Base-by-base conservation (phyloP, 1,139 yeast genomes). In the Hanseniaspora gamundiae region DNA sequence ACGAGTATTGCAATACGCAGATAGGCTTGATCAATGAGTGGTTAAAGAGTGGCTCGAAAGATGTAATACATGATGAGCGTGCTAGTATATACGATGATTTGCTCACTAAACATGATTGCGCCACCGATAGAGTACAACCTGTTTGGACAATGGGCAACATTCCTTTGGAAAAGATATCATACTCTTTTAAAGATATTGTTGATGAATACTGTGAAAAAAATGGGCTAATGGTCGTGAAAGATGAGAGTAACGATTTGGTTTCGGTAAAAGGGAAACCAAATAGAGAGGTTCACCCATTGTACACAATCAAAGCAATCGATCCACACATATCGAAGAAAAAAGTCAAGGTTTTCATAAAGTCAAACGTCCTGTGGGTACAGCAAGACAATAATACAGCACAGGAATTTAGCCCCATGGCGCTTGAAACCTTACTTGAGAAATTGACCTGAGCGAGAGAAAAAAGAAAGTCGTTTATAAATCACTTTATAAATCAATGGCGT, bases 161-260 rank as follows among this genome's bases (percentile, higher is more conserved):
- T 11, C 67, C 70, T 2, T 39, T 54, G 20, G 53, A 60, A 10
- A 58, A 54, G 30, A 51, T 63, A 1, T 53, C 51, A 16, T 51
- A 63, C 16, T 59, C 75, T 0, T 71, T 73, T 53, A 70, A 65
- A 47, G 77, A 74, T 26, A 70, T 76, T 26, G 67, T 76, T 9
- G 76, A 73, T 44, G 73, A 59, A 28, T 65, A 56, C 45, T 64
- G 69, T 43, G 53, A 52, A 33, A 52, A 50, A 7, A 52, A 64
- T 39, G 61, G 61, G 4, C 50, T 59, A 16, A 43, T 57, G 9
- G 42, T 64, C 27, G 48, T 3, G 13, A 33, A 17, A 19, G 19
- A 13, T 8, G 10, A 17, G n/a, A 7, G 13, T 13, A 17, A 19
- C 19, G 36, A 33, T 3, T 11, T 17, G 6, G 36, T 33, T 19